Evolutionary conservation across 139 green algal genomes (phyloP).

Genomic region (Limnomonas spitsbergensis): DNA sequence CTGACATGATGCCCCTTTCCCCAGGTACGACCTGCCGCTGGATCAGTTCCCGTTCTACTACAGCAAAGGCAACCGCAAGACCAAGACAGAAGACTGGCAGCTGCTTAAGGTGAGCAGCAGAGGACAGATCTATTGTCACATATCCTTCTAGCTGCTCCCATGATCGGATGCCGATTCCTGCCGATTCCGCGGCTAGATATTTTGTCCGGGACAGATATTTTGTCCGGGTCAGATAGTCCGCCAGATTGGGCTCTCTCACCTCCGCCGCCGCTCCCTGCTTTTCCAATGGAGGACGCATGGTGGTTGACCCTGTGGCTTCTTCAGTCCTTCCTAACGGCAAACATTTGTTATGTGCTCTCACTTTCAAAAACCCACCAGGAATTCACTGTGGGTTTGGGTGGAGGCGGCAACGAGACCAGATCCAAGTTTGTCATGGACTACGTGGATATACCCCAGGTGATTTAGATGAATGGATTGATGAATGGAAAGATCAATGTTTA

Average conservation of each 20-base stretch:
- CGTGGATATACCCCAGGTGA: conserved; percentile 68
- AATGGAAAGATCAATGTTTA: too few relatives aligned
- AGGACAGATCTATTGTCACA: not conserved
- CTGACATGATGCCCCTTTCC: too few relatives aligned
- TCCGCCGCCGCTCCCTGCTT: too few relatives aligned
- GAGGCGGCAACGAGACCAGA: conserved; percentile 37
- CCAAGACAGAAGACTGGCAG: conserved; percentile 33
- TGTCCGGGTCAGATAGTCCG: too few relatives aligned
- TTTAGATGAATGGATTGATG: too few relatives aligned
- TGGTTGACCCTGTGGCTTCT: too few relatives aligned
- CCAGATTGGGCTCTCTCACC: too few relatives aligned
- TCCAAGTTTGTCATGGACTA: conserved; percentile 64
- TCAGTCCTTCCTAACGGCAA: too few relatives aligned
- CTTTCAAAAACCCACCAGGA: conserved; percentile 7
- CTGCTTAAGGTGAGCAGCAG: conserved; percentile 36
- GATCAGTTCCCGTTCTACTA: conserved; percentile 43
- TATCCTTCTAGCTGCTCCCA: not conserved
- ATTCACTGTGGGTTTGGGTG: conserved; percentile 59
- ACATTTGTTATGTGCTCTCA: too few relatives aligned
- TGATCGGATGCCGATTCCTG: not conserved
- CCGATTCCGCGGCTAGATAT: not conserved
- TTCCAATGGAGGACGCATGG: too few relatives aligned
- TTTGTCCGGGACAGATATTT: not conserved
- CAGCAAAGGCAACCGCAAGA: conserved; percentile 29
- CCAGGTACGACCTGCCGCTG: conserved; percentile 38